Evolutionary conservation across 2,329 filamentous ascomycete genomes (phyloP).

Genomic region (Aspergillus neotritici): DNA sequence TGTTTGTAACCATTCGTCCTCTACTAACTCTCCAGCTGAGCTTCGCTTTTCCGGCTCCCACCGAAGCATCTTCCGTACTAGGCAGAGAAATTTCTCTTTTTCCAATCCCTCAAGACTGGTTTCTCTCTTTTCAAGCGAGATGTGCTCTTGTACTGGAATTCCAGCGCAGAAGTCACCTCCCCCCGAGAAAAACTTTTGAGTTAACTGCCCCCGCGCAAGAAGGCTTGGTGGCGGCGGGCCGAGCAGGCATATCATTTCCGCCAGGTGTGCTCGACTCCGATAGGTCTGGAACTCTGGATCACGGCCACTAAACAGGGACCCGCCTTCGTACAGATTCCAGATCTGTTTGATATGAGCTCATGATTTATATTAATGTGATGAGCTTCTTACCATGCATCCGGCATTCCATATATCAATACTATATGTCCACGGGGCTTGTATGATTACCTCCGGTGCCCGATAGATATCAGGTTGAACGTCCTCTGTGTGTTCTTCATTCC

Average conservation of each 20-base stretch:
- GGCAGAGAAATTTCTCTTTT: constrained; percentile 24
- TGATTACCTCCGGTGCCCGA: constrained; percentile 43
- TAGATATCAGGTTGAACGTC: constrained; percentile 31
- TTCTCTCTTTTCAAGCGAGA: constrained; percentile 36
- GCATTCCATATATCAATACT: constrained; percentile 51
- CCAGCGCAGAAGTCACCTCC: constrained; percentile 27
- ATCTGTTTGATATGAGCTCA: constrained; percentile 34
- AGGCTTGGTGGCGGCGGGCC: constrained; percentile 39
- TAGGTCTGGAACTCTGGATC: constrained; percentile 39
- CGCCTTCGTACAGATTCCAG: constrained; percentile 48
- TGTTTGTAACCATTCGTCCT: constrained; percentile 26
- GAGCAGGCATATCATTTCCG: constrained; percentile 45
- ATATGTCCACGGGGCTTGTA: constrained; percentile 43
- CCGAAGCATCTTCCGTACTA: constrained; percentile 35
- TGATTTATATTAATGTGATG: too few species aligned
- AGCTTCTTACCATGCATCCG: constrained; percentile 45
- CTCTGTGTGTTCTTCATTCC: constrained; percentile 29
- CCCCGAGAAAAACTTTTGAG: constrained; percentile 37
- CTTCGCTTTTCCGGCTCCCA: constrained; percentile 30
- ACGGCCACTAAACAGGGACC: constrained; percentile 39
- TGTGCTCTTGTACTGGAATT: constrained; percentile 15
- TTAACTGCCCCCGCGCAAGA: constrained; percentile 27
- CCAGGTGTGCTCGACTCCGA: constrained; percentile 43
- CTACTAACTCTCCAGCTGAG: constrained; percentile 23
- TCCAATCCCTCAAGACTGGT: constrained; percentile 32